Percentiles rank a stretch among this genome's conserved stretches.
Conservation (phyloP, 2,329 filamentous ascomycete species). For the Truncatella angustata region DNA sequence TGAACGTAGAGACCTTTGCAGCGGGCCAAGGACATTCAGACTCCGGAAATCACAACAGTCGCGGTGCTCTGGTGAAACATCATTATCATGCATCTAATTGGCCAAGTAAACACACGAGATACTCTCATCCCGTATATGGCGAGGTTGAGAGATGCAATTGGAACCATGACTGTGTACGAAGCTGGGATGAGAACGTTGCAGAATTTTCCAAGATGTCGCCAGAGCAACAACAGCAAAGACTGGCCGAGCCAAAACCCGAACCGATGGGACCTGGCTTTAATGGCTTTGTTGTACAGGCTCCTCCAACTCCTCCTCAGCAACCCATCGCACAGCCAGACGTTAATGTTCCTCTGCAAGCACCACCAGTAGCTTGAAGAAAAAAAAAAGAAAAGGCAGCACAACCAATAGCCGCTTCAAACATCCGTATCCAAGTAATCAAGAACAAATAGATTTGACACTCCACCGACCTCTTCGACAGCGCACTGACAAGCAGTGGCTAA, state of each 20-base stretch:
- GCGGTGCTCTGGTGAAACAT: constrained; percentile 67
- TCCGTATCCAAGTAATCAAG: too few species aligned
- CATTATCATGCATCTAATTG: constrained; percentile 74
- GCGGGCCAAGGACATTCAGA: constrained; percentile 72
- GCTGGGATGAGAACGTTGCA: constrained; percentile 65
- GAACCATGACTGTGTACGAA: constrained; percentile 60
- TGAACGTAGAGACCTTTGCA: constrained; percentile 70
- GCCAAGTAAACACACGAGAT: constrained; percentile 65
- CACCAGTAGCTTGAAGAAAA: neutral
- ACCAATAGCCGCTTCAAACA: too few species aligned
- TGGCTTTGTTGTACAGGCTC: neutral
- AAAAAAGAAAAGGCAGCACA: too few species aligned
- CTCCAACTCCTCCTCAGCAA: neutral
- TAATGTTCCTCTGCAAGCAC: too few species aligned
- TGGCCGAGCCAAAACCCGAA: constrained; percentile 34
- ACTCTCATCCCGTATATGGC: constrained; percentile 66
- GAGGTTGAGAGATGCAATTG: constrained; percentile 72
- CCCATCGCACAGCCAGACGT: neutral
- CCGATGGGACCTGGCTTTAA: constrained; percentile 20
- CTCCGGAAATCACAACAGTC: constrained; percentile 66
- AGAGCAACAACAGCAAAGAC: constrained; percentile 56
- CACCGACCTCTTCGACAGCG: too few species aligned
- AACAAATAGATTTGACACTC: too few species aligned
- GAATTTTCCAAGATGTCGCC: constrained; percentile 54
- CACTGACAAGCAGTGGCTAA: too few species aligned